Percentiles rank a stretch among this genome's conserved stretches.
phyloP scores from a whole-genome alignment of 352 stramenopile species.

The Pilasporangium apinafurcum region DNA sequence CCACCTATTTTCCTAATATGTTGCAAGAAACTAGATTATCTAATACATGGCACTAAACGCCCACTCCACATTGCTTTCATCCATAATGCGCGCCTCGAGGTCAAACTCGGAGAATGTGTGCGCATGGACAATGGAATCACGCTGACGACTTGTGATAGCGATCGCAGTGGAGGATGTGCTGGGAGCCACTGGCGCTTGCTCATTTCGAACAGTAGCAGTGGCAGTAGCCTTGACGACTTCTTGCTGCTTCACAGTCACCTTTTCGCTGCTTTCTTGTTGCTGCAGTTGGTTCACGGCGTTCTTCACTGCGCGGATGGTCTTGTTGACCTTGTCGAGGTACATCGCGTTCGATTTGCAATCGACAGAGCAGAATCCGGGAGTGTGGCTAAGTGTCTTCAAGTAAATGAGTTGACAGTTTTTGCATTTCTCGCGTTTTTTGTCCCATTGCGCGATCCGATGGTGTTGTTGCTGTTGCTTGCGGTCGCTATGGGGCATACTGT shows the following conservation, averaged over 20 bases:
- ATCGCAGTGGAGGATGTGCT: too few relatives aligned
- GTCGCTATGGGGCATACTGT: conserved; percentile 7
- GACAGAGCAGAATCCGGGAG: conserved; percentile 76
- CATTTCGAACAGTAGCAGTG: too few relatives aligned
- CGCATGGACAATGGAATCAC: conserved; percentile 1
- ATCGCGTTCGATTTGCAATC: conserved; percentile 86
- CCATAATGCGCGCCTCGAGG: conserved; percentile 51
- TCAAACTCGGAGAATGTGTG: conserved; percentile 78
- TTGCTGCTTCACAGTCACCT: too few relatives aligned
- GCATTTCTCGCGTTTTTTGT: conserved; percentile 85
- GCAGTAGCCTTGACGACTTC: conserved; percentile 1
- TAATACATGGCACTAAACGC: conserved; percentile 78
- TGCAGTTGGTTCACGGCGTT: conserved; percentile 48
- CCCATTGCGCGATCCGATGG: conserved; percentile 65
- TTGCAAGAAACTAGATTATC: not conserved
- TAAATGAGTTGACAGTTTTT: conserved; percentile 82
- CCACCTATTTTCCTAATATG: conserved; percentile 11
- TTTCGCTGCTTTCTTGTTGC: conserved; percentile 26
- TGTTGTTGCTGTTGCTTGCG: conserved; percentile 17
- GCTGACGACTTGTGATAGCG: too few relatives aligned
- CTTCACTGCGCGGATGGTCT: conserved; percentile 75
- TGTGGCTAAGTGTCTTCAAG: conserved; percentile 75
- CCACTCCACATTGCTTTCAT: conserved; percentile 62
- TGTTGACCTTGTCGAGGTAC: conserved; percentile 81
- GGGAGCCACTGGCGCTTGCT: not conserved